phyloP scores from a whole-genome alignment of 1,284 basidiomycete genomes.

The Ceratobasidium sp. region DNA sequence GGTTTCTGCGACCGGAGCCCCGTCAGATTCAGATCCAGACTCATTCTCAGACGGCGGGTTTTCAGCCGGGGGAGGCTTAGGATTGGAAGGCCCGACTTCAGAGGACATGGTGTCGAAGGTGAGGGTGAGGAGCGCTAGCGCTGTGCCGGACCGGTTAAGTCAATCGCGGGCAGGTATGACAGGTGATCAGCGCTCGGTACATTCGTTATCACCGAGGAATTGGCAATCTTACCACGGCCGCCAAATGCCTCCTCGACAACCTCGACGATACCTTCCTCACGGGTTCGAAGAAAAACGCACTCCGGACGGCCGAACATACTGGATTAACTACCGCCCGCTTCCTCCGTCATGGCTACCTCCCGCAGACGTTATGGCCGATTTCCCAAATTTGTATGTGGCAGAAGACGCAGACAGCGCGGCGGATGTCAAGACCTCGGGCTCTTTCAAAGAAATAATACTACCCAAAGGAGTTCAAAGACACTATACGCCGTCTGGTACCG shows the following conservation, averaged over 20 bases:
- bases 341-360: slow-evolving; percentile 38
- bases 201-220: not conserved
- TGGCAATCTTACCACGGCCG: not conserved
- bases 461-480: slow-evolving; percentile 37
- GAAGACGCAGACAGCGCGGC: not conserved
- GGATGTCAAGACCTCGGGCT: not conserved
- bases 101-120: slow-evolving; percentile 25
- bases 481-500: slow-evolving; percentile 32
- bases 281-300: slow-evolving; percentile 31
- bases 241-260: slow-evolving; percentile 9
- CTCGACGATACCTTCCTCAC: slow-evolving; percentile 23
- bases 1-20: slow-evolving; percentile 25
- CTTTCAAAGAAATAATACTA: not conserved
- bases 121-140: not conserved
- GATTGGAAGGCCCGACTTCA: slow-evolving; percentile 26
- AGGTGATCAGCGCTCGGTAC: not conserved
- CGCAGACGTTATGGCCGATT: slow-evolving; percentile 4
- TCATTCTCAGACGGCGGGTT: slow-evolving; percentile 41
- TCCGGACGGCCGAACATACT: slow-evolving; percentile 38
- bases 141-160: not conserved
- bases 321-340: slow-evolving; percentile 39
- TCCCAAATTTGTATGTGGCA: not conserved
- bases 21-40: slow-evolving; percentile 45
- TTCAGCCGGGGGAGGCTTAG: slow-evolving; percentile 15
- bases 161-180: not conserved